Percentiles rank a stretch among this genome's conserved stretches.
These are phyloP conservation scores for Xylaria bambusicola DNA, from an alignment of 495 filamentous ascomycete genomes.

Conservation along the genomic window DNA sequence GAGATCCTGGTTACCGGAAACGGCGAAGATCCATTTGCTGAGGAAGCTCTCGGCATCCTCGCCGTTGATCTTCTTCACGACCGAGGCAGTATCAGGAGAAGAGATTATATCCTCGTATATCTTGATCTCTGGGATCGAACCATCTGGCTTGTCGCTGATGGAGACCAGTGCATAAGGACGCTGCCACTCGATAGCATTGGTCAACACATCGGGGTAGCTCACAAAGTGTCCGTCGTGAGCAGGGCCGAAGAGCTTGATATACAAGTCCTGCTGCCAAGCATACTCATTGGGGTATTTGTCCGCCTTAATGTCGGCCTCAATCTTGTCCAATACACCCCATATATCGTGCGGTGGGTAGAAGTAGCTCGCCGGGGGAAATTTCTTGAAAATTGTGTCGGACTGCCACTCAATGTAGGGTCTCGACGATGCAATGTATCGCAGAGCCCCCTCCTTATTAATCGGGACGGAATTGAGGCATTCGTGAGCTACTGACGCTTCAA, in stretches of 20 bases:
- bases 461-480: constrained; percentile 51
- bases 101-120: constrained; percentile 37
- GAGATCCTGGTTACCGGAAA: constrained; percentile 42
- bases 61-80: constrained; percentile 42
- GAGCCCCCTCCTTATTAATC: constrained; percentile 40
- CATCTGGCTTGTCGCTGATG: constrained; percentile 40
- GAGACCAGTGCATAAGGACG: constrained; percentile 39
- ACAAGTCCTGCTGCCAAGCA: constrained; percentile 42
- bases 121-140: constrained; percentile 39
- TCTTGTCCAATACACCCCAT: constrained; percentile 39
- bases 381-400: constrained; percentile 41
- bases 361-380: constrained; percentile 45
- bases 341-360: constrained; percentile 49
- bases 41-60: constrained; percentile 37
- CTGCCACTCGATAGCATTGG: constrained; percentile 38
- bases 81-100: constrained; percentile 25
- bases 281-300: constrained; percentile 48
- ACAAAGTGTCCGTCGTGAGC: constrained; percentile 51
- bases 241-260: constrained; percentile 35
- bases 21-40: constrained; percentile 31
- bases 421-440: constrained; percentile 44
- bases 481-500: constrained; percentile 44
- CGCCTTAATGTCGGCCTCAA: constrained; percentile 36
- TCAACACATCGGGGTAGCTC: constrained; percentile 44
- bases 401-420: constrained; percentile 49